These are phyloP conservation scores for Phyllosticta citrichinensis DNA, from an alignment of 2,329 filamentous ascomycete species.

Conservation along the genomic window DNA sequence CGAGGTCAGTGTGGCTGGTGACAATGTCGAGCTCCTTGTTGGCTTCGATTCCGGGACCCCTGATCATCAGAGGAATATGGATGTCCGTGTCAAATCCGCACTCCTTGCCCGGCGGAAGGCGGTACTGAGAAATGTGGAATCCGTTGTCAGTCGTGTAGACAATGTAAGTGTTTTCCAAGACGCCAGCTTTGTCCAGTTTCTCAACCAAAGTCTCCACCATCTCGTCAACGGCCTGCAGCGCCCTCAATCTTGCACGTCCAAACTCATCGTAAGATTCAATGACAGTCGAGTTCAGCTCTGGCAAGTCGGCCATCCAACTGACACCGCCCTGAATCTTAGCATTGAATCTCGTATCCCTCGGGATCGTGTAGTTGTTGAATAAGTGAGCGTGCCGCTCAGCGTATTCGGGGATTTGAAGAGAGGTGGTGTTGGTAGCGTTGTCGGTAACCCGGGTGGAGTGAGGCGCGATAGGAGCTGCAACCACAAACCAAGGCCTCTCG, in stretches of 20 bases:
- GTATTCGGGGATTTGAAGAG: constrained; percentile 4
- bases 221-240: constrained; percentile 46
- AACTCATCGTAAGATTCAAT: constrained; percentile 45
- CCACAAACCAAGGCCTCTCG: constrained; percentile 55
- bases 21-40: constrained; percentile 22
- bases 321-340: constrained; percentile 43
- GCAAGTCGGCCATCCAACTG: constrained; percentile 36
- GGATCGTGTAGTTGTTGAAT: constrained; percentile 50
- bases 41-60: constrained; percentile 26
- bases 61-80: constrained; percentile 29
- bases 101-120: constrained; percentile 31
- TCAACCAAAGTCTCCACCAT: constrained; percentile 38
- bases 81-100: constrained; percentile 28
- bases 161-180: constrained; percentile 40
- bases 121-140: constrained; percentile 31
- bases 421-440: constrained; percentile 34
- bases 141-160: constrained; percentile 33
- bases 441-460: constrained; percentile 46
- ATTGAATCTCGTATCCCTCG: constrained; percentile 57
- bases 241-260: constrained; percentile 39
- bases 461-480: constrained; percentile 55
- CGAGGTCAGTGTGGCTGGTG: constrained; percentile 31
- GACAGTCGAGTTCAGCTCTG: constrained; percentile 35
- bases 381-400: constrained; percentile 47
- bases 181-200: constrained; percentile 30